phyloP scores from a whole-genome alignment of 2,329 filamentous ascomycete species.

The Triangularia setosa region DNA sequence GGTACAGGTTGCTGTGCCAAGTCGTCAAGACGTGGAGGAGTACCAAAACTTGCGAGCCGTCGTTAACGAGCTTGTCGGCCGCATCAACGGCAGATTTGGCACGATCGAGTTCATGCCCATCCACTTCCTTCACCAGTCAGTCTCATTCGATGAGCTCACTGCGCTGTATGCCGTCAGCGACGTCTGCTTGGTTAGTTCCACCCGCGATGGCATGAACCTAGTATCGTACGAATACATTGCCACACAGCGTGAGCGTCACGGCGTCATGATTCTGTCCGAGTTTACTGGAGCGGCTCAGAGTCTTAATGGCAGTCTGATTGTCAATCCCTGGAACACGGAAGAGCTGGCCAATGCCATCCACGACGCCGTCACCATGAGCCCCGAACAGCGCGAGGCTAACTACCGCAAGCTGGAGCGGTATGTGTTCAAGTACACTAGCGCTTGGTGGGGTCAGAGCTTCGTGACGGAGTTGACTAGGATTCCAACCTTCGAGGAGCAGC shows the following conservation, averaged over 20 bases:
- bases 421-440: constrained; percentile 95
- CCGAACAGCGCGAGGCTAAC: constrained; percentile 80
- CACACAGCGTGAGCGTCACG: constrained; percentile 83
- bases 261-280: constrained; percentile 91
- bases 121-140: constrained; percentile 95
- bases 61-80: constrained; percentile 92
- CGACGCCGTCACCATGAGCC: constrained; percentile 93
- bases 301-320: constrained; percentile 86
- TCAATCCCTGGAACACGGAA: constrained; percentile 98
- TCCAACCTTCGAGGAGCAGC: constrained; percentile 32
- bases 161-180: constrained; percentile 91
- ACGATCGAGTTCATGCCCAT: constrained; percentile 99
- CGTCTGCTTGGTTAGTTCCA: constrained; percentile 87
- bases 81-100: constrained; percentile 96
- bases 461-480: constrained; percentile 72
- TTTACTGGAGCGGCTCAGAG: constrained; percentile 95
- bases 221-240: constrained; percentile 99
- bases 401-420: constrained; percentile 92
- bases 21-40: constrained; percentile 92
- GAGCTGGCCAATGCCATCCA: constrained; percentile 90
- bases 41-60: constrained; percentile 95
- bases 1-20: constrained; percentile 93
- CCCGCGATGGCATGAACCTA: constrained; percentile 98
- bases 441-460: constrained; percentile 95
- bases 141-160: constrained; percentile 90